Percentiles rank a stretch among this genome's conserved stretches.
These are phyloP conservation scores for Rheum nobile DNA, from an alignment of 148 eudicot genomes.

Conservation along the genomic window DNA sequence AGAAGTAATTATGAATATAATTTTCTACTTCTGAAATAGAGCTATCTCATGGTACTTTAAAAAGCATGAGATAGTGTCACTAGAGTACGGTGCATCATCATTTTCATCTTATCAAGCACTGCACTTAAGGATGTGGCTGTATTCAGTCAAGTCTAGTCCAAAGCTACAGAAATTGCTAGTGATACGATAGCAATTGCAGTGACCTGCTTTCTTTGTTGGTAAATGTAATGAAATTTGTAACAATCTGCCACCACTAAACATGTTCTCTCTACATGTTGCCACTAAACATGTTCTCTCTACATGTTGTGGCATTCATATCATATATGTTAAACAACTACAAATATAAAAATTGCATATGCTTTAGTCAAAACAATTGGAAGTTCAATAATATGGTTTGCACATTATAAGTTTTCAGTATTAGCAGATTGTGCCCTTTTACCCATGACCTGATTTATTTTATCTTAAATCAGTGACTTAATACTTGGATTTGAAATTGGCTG, in stretches of 20 bases:
- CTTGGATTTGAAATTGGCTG: background rate
- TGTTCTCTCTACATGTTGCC: background rate
- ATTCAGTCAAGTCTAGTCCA: no score
- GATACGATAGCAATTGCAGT: background rate
- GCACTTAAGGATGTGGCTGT: no score
- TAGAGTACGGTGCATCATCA: background rate
- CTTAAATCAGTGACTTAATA: background rate
- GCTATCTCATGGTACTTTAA: no score
- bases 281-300: background rate
- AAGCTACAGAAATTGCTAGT: background rate
- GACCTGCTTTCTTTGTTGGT: background rate
- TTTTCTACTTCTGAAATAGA: background rate
- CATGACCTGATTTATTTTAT: background rate
- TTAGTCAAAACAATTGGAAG: background rate
- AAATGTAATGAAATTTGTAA: background rate
- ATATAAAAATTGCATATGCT: background rate
- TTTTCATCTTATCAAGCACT: background rate
- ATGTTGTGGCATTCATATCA: background rate
- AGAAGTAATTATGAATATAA: background rate
- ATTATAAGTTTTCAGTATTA: background rate
- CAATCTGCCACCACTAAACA: background rate
- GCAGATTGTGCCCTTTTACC: background rate
- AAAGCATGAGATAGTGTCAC: background rate
- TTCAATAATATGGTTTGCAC: background rate
- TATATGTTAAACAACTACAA: background rate